Evolutionary conservation across 2,329 filamentous ascomycete genomes (phyloP), one percentile per base, ranked within the genome.

Genomic region (Phialemoniopsis sp.): DNA sequence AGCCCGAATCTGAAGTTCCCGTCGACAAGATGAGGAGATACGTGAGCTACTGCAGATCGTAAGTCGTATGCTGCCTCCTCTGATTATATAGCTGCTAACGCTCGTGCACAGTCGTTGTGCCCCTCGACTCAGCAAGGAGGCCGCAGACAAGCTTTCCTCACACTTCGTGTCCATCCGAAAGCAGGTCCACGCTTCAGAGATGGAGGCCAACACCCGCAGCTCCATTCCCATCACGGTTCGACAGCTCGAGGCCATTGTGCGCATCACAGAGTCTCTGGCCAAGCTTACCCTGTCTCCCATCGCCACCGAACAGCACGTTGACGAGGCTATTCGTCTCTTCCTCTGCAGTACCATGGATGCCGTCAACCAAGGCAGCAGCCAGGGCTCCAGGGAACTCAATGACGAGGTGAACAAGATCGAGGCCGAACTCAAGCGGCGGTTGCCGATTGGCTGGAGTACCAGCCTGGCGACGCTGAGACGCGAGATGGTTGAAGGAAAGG

Each of bases 1-100:
- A 87, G 46, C 72, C 82, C 2, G 87, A 95, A 59, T 85, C 89
- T 3, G 91, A 96, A 56, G 90, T 98, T 36, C 79, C 89, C 0
- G 86, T 97, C 3, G 93, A 97, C 38, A 95, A 95, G 68, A 95
- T 98, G 88, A 89, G 89, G 67, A 82, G 90, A 45, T 98, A 97
- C 58, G 86, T 98, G 57, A 94, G 87, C 52, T 98, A 97, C 66
- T 97, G 93, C 76, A 91, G 91, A 66, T 87, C 88, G 81, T 91
- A 69, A 69, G 85, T 73, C n/a, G 29, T n/a, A 9, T 14, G 18
- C 28, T 43, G 29, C 39, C 13, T 32, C 14, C 3, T 34, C 12
- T 33, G 8, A 32, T 26, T 30, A 18, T 15, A 13, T 19, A n/a
- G 8, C 13, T 10, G n/a, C 61, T 70, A 58, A 67, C 54, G 32